Conservation (phyloP, 768 basidiomycete genomes). For the Coprinopsis cinerea region DNA sequence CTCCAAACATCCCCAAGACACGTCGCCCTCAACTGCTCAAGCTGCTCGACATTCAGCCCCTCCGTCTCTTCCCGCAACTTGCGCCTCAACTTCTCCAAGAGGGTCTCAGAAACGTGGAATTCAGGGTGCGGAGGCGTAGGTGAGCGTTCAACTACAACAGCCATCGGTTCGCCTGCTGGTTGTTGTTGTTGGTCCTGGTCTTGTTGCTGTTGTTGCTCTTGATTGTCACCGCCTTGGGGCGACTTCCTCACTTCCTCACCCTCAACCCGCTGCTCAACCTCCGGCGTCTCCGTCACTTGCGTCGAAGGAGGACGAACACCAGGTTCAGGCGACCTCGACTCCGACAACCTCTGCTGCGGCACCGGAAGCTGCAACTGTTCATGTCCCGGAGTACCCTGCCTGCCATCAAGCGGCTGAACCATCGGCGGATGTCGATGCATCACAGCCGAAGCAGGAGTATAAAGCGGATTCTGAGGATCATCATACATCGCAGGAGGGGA, state of each 20-base stretch:
- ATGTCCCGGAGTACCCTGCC: not conserved
- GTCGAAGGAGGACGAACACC: not conserved
- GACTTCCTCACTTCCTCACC: not conserved
- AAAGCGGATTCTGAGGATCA: constrained; percentile 2
- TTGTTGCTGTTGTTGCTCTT: constrained; percentile 19
- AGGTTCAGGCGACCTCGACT: constrained; percentile 1
- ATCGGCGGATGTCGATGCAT: not conserved
- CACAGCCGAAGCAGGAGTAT: not conserved
- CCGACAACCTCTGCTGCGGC: not conserved
- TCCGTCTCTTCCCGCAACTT: constrained; percentile 50
- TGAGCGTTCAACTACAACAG: constrained; percentile 49
- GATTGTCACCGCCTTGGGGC: too few species aligned
- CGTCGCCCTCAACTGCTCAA: constrained; percentile 89
- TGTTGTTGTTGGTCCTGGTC: constrained; percentile 14
- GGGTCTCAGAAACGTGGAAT: constrained; percentile 57
- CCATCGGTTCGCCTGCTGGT: not conserved
- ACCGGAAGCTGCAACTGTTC: constrained; percentile 6
- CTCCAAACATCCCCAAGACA: constrained; percentile 81
- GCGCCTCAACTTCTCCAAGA: constrained; percentile 42
- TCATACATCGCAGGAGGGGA: not conserved
- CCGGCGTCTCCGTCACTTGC: constrained; percentile 2
- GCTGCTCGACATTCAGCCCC: constrained; percentile 72
- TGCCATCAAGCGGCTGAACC: not conserved
- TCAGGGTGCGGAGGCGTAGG: constrained; percentile 76
- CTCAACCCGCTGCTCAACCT: not conserved